A percentile compares a stretch with the other conserved stretches of the same genome.
Conservation (phyloP, 2,329 filamentous ascomycete species). For the Fusarium nurragi region DNA sequence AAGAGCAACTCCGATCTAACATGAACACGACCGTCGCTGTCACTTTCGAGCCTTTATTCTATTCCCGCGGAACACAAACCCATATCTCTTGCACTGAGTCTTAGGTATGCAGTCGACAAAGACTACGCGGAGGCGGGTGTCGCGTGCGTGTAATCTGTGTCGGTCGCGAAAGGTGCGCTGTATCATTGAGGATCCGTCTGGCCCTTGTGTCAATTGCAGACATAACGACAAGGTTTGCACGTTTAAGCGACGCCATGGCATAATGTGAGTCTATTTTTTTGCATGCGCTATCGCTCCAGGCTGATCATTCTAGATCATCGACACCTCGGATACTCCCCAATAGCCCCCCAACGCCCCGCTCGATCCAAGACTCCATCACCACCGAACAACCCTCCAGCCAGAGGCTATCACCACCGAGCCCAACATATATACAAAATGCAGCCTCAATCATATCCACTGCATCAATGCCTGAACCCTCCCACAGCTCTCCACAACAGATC, state of each 20-base stretch:
- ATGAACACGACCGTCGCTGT: background rate
- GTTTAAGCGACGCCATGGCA: constrained; percentile 32
- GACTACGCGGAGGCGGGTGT: constrained; percentile 28
- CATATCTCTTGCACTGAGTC: fast-evolving
- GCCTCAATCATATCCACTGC: background rate
- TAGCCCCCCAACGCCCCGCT: constrained; percentile 4
- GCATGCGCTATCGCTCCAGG: fast-evolving
- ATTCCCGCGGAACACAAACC: background rate
- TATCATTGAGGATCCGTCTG: constrained; percentile 35
- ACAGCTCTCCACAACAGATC: background rate
- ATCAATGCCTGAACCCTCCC: background rate
- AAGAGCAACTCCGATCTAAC: background rate
- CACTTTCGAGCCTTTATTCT: background rate
- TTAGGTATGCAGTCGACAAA: constrained; percentile 16
- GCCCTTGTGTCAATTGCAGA: constrained; percentile 42
- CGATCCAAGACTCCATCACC: background rate
- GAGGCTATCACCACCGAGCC: background rate
- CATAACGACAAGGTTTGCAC: constrained; percentile 41
- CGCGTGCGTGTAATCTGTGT: constrained; percentile 38
- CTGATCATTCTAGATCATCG: constrained; percentile 13
- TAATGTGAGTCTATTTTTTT: constrained; percentile 4
- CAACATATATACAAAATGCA: background rate
- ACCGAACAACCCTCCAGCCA: background rate
- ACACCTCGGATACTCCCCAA: constrained; percentile 3
- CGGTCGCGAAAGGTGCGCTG: constrained; percentile 40